Conservation (phyloP, 2,329 filamentous ascomycete genomes). For the Lachnellula subtilissima region DNA sequence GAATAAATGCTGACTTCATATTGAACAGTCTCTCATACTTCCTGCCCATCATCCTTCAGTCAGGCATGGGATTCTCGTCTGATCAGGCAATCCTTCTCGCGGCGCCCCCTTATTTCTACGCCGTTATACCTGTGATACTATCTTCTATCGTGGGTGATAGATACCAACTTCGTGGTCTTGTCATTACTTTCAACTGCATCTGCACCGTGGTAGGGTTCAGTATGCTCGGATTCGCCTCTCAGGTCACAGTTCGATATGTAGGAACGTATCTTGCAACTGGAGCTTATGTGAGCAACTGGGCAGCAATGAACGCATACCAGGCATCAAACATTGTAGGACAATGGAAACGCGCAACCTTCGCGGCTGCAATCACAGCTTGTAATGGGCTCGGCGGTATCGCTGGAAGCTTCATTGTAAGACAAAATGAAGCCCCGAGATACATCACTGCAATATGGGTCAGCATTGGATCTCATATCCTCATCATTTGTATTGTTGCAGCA, state of each 20-base stretch:
- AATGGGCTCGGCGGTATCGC: conserved; percentile 77
- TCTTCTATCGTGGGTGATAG: conserved; percentile 55
- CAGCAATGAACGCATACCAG: conserved; percentile 72
- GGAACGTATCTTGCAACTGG: conserved; percentile 49
- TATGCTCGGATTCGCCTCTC: conserved; percentile 28
- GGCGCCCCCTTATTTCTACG: conserved; percentile 48
- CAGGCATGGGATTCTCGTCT: conserved; percentile 50
- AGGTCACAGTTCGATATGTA: conserved; percentile 28
- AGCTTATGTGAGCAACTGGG: conserved; percentile 75
- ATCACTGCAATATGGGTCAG: conserved; percentile 63
- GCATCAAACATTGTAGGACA: conserved; percentile 85
- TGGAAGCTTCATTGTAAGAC: conserved; percentile 62
- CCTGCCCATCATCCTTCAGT: conserved; percentile 66
- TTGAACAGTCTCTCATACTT: conserved; percentile 61
- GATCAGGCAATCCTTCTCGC: conserved; percentile 50
- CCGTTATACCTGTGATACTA: conserved; percentile 41
- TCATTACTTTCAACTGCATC: conserved; percentile 29
- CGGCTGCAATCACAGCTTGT: conserved; percentile 69
- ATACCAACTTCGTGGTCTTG: conserved; percentile 38
- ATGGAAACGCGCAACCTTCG: conserved; percentile 81
- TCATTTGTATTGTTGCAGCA: conserved; percentile 47
- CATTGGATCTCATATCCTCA: conserved; percentile 58
- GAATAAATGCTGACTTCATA: not conserved
- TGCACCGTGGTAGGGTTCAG: conserved; percentile 28
- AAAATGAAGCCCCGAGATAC: conserved; percentile 57